Base-by-base conservation (phyloP, 306 rosid genomes). In the Ormosia emarginata region DNA sequence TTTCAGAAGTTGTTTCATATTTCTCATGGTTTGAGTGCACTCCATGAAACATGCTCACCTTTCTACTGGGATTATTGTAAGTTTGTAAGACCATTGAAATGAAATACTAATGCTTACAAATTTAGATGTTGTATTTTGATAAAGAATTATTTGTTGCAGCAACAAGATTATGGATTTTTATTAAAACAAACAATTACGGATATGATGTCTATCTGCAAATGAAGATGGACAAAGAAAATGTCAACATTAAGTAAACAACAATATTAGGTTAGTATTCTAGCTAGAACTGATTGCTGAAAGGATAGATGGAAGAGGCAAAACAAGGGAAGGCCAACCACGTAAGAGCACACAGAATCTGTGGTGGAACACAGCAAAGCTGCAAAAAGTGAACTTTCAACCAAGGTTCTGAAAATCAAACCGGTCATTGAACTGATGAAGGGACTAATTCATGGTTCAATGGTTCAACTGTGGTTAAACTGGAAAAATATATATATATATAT, bases 311-410 rank as follows among this genome's bases (percentile, higher is more conserved):
- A 32, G 71, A 18, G 30, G 71, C 43, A 49, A 66, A 72, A 61
- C 17, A 56, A 46, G 29, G 71, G 49, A 58, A 71, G 36, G 61
- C 46, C 64, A 68, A 81, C 40, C 71, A 81, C n/a, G 30, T 75
- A 55, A 70, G 58, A 77, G 14, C 46, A 76, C 11, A 39, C 11
- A 12, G 66, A 18, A 44, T 12, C 17, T 33, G 34, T 39, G 32
- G 56, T 50, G 73, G 41, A 80, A 46, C 40, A 52, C 52, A 81
- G 50, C 17, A 17, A 49, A 46, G 33, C 55, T 58, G 24, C 49
- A 75, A 14, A 6, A 1, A 68, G 24, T 41, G 40, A 37, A n/a
- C n/a, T n/a, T n/a, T n/a, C n/a, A n/a, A n/a, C n/a, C n/a, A n/a
- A n/a, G 24, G 0, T 24, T 24, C 24, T 24, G 24, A 24, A 24